Evolutionary conservation across 176 grass and related monocot species (phyloP).

Genomic region (Echinochloa phyllopogon): DNA sequence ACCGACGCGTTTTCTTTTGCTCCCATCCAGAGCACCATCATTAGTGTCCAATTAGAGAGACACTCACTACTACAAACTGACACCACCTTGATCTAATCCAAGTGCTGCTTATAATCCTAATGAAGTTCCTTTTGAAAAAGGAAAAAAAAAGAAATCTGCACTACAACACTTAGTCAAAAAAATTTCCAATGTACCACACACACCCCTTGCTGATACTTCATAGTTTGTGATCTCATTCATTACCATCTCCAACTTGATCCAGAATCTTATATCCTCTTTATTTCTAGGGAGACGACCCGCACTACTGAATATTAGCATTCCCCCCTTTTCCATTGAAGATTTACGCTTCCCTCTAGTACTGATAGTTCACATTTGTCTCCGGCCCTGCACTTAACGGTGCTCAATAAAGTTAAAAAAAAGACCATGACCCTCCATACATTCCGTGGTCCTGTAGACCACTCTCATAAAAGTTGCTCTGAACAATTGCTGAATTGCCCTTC

Average conservation of each 20-base stretch:
- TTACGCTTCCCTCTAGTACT: background rate
- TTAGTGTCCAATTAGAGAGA: no score
- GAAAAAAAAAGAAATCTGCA: background rate
- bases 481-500: background rate
- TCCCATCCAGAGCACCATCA: no score
- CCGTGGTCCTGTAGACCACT: background rate
- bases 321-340: background rate
- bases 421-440: background rate
- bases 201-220: background rate
- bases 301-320: background rate
- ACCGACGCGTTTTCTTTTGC: no score
- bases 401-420: background rate
- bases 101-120: background rate
- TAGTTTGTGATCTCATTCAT: background rate
- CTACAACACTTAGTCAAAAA: background rate
- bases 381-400: background rate
- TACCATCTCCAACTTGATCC: background rate
- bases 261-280: background rate
- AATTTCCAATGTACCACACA: background rate
- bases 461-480: background rate
- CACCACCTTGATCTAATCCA: background rate
- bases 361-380: background rate
- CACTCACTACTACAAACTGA: background rate
- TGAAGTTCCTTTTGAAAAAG: background rate
- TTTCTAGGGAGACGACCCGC: background rate